phyloP scores from a whole-genome alignment of 495 filamentous ascomycete species.

The Symbiotaphrina buchneri region DNA sequence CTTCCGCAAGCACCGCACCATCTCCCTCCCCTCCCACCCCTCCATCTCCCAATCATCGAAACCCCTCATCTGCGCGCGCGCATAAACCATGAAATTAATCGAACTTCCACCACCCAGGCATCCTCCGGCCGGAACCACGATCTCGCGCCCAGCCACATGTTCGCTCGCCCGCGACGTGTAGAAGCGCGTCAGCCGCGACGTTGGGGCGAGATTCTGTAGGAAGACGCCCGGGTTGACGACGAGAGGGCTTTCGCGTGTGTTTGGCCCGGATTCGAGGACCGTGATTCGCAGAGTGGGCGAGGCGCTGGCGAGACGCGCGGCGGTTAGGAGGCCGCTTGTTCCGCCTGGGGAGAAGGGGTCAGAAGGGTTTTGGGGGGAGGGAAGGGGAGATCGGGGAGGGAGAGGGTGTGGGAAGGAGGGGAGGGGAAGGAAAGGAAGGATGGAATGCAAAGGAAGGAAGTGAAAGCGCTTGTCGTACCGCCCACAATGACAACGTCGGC shows the following conservation, averaged over 20 bases:
- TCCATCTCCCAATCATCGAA: conserved; percentile 27
- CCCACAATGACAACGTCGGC: no score
- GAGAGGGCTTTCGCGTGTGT: conserved; percentile 14
- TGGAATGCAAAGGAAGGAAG: no score
- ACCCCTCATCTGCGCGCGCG: conserved; percentile 17
- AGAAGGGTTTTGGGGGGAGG: no score
- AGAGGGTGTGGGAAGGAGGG: no score
- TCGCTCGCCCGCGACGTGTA: no score
- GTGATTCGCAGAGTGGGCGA: conserved; percentile 17
- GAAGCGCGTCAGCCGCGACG: conserved; percentile 14
- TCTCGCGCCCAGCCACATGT: conserved; percentile 20
- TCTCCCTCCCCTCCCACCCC: conserved; percentile 26
- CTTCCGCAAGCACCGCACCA: conserved; percentile 12
- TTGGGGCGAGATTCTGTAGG: conserved; percentile 12
- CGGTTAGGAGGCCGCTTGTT: not conserved
- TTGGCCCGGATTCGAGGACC: conserved; percentile 17
- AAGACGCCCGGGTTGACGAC: conserved; percentile 15
- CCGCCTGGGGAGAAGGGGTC: no score
- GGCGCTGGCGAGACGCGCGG: conserved; percentile 14
- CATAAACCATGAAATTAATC: conserved; percentile 37
- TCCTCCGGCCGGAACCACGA: conserved; percentile 26
- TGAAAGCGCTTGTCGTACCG: no score
- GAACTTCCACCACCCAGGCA: conserved; percentile 34
- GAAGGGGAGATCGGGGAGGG: no score
- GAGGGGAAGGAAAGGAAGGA: no score